Evolutionary conservation across 2,329 filamentous ascomycete genomes (phyloP), one percentile per base, ranked within the genome.

Genomic region (Camptophora hylomeconis): DNA sequence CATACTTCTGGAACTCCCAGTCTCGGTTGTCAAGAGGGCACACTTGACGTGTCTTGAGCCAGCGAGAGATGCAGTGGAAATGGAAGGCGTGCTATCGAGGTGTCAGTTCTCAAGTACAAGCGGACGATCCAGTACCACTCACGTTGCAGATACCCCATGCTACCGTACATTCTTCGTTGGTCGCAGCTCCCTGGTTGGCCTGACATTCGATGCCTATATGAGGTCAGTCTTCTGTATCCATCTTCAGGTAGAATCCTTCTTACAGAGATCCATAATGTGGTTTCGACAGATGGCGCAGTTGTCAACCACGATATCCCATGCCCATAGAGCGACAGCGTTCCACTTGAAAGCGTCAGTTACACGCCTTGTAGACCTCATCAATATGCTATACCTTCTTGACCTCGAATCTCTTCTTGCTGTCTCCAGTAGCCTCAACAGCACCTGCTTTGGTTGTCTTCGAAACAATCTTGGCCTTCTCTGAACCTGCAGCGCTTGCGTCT

Each of bases 1-100:
- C 89, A 54, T 98, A 98, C 58, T 95, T 98, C 60, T 98, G 89
- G 66, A 95, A 98, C 54, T 98, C 89, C 89, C 89, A 98, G 58
- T 98, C 89, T 47, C 87, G 69, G 62, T 98, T 98, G 61, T 98
- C 89, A 24, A 98, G 66, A 10, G 89, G 89, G 53, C 89, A 98
- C 27, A 98, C 89, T 54, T 95, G 89, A 52, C 89, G 77, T n/a
- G 89, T 93, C 69, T 98, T 98, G 35, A 98, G 67, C 89, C 89
- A 98, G 59, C 89, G 74, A 8, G 89, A 95, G 52, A 98, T 98
- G 65, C 89, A 98, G 63, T 98, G 89, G 63, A 98, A 98, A 60
- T 98, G 89, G 68, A 98, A 98, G 17, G 89, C 89, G 52, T 98
- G 89, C 89, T 98, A 49, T 34, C 16, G 24, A 11, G 17, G 19